Evolutionary conservation across 306 rosid species (phyloP), one percentile per base, ranked within the genome.

Genomic region (Arachis stenosperma): DNA sequence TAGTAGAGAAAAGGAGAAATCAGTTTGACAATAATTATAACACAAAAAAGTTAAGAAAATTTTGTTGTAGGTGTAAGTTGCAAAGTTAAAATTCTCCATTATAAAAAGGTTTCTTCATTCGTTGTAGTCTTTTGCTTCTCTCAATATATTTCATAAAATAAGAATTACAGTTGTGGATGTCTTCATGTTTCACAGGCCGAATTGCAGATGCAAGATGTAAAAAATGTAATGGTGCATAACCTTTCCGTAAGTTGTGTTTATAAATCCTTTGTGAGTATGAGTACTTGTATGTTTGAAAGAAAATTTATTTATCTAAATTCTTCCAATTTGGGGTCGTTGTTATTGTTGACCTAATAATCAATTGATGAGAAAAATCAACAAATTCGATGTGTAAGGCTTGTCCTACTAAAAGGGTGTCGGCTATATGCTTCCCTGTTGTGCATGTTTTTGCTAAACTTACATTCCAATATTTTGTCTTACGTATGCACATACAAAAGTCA

Each of bases 191-290:
- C 41, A 60, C 92, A 93, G 98, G 97, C 98, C 9, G 98, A 93
- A 70, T 58, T 93, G 84, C 90, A 65, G 87, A 90, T 93, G 98
- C 96, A 93, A 80, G 98, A 93, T 48, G 91, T 84, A 40, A 89
- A 84, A 81, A 86, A 89, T 66, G 96, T 93, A 6, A 71, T 88
- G 36, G 96, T 89, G 69, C 98, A 90, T 86, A 90, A 87, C 86
- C 88, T 93, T 69, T 93, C 98, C 81, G 97, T 93, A 83, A 60
- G 97, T 68, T 58, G 39, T 65, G 3, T 15, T 62, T 67, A 30
- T 36, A 15, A 14, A 78, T 71, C 65, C 36, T 54, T 15, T 30
- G 78, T 62, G 51, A 29, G 55, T 61, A 55, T n/a, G 50, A 57
- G 61, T 59, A 40, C 52, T 61, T 46, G 30, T 27, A 29, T 58